Evolutionary conservation across 805 yeast genomes (phyloP).

Genomic region (Cyberlindnera amylophila): DNA sequence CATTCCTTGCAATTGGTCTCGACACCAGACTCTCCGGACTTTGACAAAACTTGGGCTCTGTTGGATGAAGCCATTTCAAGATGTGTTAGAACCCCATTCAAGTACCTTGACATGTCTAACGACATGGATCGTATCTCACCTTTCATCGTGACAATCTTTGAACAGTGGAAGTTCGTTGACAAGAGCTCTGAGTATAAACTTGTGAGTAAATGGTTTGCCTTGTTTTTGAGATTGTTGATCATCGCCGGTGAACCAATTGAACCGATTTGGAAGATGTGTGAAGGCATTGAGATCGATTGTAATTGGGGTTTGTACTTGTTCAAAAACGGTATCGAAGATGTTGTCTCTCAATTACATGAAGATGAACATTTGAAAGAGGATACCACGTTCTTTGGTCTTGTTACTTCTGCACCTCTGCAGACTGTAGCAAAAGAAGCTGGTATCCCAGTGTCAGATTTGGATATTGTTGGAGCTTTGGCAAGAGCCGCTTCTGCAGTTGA

Average conservation of each 20-base stretch:
- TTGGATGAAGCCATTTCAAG: conserved; percentile 77
- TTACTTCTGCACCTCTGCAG: conserved; percentile 30
- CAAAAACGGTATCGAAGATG: conserved; percentile 15
- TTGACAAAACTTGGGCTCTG: conserved; percentile 48
- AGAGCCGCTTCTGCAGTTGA: conserved; percentile 34
- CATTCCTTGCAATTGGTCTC: conserved; percentile 38
- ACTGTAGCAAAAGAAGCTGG: conserved; percentile 29
- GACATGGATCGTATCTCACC: conserved; percentile 45
- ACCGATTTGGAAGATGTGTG: conserved; percentile 11
- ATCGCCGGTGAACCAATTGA: conserved; percentile 56
- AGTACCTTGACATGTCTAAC: conserved; percentile 63
- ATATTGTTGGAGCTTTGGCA: conserved; percentile 42
- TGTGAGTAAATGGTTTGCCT: conserved; percentile 45
- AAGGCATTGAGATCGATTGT: conserved; percentile 19
- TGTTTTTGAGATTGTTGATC: conserved; percentile 43
- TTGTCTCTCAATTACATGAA: conserved; percentile 9
- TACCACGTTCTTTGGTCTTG: conserved; percentile 33
- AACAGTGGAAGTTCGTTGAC: conserved; percentile 62
- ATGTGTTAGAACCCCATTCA: conserved; percentile 72
- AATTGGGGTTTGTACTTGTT: conserved; percentile 21
- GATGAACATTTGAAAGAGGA: conserved; percentile 17
- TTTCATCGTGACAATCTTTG: conserved; percentile 52
- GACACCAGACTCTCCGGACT: conserved; percentile 14
- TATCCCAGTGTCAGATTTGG: conserved; percentile 43
- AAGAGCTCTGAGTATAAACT: conserved; percentile 25